phyloP scores from a whole-genome alignment of 441 rosid species.

The Populus hybrid region DNA sequence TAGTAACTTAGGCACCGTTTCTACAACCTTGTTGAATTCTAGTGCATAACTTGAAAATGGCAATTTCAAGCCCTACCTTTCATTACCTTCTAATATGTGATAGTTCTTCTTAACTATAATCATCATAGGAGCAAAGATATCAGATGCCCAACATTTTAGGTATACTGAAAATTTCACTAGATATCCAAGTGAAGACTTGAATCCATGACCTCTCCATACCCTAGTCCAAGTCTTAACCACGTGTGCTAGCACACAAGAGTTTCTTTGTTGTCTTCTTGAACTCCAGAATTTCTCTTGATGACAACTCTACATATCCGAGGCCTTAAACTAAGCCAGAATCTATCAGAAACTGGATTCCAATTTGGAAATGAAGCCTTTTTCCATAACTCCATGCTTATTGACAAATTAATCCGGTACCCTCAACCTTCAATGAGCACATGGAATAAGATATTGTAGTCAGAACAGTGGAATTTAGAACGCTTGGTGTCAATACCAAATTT shows the following conservation, averaged over 20 bases:
- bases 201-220: not conserved
- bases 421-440: not conserved
- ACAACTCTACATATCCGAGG: not conserved
- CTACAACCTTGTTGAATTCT: not conserved
- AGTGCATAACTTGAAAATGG: not conserved
- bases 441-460: not conserved
- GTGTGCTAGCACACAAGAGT: not conserved
- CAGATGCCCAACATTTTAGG: not conserved
- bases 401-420: not conserved
- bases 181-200: not conserved
- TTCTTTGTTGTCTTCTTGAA: not conserved
- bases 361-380: not conserved
- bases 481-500: not conserved
- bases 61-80: not conserved
- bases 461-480: not conserved
- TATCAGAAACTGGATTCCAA: conserved; percentile 1
- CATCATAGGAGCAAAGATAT: not conserved
- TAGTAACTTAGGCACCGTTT: not conserved
- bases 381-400: not conserved
- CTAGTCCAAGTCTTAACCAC: not conserved
- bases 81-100: not conserved
- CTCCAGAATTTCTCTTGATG: not conserved
- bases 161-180: not conserved
- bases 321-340: not conserved
- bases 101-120: not conserved